Evolutionary conservation across 2,329 filamentous ascomycete species (phyloP), one percentile per base, ranked within the genome.

Genomic region (Aspergillus phoenicis): DNA sequence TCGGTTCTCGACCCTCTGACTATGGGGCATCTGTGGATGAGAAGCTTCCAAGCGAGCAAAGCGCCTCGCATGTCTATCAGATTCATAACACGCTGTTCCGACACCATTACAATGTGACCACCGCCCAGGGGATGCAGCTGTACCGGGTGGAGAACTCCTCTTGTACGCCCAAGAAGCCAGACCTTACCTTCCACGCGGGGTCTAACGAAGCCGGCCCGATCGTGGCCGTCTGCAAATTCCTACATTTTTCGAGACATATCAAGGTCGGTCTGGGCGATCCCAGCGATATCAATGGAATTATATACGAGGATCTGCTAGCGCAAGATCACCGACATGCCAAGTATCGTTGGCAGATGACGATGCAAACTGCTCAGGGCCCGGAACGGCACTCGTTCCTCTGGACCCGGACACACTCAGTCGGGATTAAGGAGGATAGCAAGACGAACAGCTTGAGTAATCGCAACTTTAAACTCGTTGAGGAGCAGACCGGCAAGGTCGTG

Each of bases 401-500:
- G 75, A 75, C 75, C 56, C 60, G 64, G 43, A 77, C 74, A 2
- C 68, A 66, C 33, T 64, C 63, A 7, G 67, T 72, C n/a, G 73
- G 71, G 3, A 62, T 73, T 8, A 11, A 45, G 20, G 68, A 65
- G 22, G 66, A 63, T n/a, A 64, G 65, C 5, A 66, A 57, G n/a
- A 67, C 68, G 11, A 62, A 58, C 8, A 57, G 41, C n/a, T 62
- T 70, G 22, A 70, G 67, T 30, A 47, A 52, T 3, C 64, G 63
- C 17, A 76, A 74, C 56, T 70, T 68, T 60, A 75, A 78, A 58
- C 61, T 78, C n/a, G 63, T 76, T 15, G 69, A 77, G 17, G 71
- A 73, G 53, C 59, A 63, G 8, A 72, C 62, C 2, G 63, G 66
- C 8, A 65, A 68, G 30, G 55, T 75, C 2, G 48, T 75, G 3